A percentile compares a stretch with the other conserved stretches of the same genome.
Conservation (phyloP, 306 rosid genomes). For the Prosopis cineraria region DNA sequence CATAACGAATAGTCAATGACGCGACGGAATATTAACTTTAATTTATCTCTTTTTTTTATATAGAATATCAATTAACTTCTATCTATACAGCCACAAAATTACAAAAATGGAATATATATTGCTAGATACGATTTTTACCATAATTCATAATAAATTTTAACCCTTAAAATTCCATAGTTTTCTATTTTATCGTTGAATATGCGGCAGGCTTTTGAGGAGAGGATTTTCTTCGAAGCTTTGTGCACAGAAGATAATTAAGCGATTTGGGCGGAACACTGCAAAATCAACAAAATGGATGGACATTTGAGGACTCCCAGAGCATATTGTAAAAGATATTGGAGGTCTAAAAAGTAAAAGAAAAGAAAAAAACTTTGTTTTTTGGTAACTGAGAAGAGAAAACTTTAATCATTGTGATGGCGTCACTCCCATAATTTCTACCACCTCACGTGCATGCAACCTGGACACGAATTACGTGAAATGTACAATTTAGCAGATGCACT, state of each 20-base stretch:
- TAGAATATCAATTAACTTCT: too few relatives aligned
- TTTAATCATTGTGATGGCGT: constrained; percentile 77
- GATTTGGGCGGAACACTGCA: constrained; percentile 44
- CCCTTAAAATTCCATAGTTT: background rate
- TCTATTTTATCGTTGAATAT: background rate
- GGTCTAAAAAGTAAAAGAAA: constrained; percentile 77
- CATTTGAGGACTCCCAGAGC: constrained; percentile 61
- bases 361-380: constrained; percentile 32
- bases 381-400: constrained; percentile 63
- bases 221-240: background rate
- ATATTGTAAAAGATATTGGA: constrained; percentile 78
- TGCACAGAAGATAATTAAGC: constrained; percentile 16
- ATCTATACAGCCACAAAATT: too few relatives aligned
- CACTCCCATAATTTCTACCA: constrained; percentile 52
- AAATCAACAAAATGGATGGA: constrained; percentile 45
- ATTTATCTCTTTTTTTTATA: too few relatives aligned
- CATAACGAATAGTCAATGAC: too few relatives aligned
- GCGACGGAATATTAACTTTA: too few relatives aligned
- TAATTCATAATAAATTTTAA: background rate
- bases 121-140: too few relatives aligned
- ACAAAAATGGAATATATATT: too few relatives aligned
- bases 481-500: background rate
- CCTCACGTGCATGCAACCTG: constrained; percentile 88
- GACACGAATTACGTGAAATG: constrained; percentile 38
- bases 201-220: background rate